Conservation (phyloP, 805 yeast genomes). For the Ogataea thermomethanolica region DNA sequence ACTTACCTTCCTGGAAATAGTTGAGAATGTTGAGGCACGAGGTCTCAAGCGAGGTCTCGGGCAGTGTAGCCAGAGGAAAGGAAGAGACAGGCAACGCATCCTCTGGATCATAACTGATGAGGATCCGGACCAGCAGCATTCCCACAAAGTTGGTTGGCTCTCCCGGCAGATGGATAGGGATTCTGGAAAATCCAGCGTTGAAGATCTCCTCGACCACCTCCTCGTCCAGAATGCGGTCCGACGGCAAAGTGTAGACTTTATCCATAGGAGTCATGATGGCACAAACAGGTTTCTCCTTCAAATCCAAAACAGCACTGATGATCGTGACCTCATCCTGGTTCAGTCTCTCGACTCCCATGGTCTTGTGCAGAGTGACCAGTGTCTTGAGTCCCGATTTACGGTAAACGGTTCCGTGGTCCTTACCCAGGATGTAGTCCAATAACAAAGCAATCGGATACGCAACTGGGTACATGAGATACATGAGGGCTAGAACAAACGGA, state of each 20-base stretch:
- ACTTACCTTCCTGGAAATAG: constrained; percentile 96
- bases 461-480: constrained; percentile 88
- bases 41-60: constrained; percentile 89
- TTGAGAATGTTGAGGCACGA: constrained; percentile 91
- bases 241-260: constrained; percentile 82
- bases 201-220: constrained; percentile 81
- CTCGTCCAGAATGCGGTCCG: constrained; percentile 81
- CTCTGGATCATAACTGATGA: constrained; percentile 95
- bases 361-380: constrained; percentile 84
- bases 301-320: constrained; percentile 87
- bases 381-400: constrained; percentile 92
- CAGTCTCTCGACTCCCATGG: constrained; percentile 92
- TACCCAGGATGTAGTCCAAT: constrained; percentile 81
- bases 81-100: constrained; percentile 89
- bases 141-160: constrained; percentile 92
- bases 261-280: constrained; percentile 93
- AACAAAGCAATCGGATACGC: constrained; percentile 87
- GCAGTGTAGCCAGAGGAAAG: constrained; percentile 92
- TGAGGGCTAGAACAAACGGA: constrained; percentile 78
- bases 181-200: constrained; percentile 91
- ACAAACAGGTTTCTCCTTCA: constrained; percentile 84
- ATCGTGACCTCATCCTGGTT: constrained; percentile 96
- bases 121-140: constrained; percentile 86
- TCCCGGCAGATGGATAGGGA: constrained; percentile 87
- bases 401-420: constrained; percentile 94